These are phyloP conservation scores for Blumeriella jaapii DNA, from an alignment of 2,329 filamentous ascomycete genomes.

Conservation along the genomic window DNA sequence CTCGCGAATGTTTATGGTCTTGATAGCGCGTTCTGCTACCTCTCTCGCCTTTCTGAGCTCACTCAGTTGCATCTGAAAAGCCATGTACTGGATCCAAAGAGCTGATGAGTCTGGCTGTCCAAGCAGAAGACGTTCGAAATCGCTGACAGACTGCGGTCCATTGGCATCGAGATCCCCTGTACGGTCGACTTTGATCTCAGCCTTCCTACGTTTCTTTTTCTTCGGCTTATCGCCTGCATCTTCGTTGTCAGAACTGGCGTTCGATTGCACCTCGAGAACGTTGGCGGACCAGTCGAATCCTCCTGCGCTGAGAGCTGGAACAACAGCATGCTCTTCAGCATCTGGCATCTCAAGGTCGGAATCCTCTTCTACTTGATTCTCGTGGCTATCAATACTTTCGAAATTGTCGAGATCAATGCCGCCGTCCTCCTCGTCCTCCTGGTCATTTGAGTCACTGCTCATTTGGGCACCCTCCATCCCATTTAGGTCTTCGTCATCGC, in stretches of 20 bases:
- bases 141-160: slow-evolving; percentile 78
- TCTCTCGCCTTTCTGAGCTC: slow-evolving; percentile 82
- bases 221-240: slow-evolving; percentile 35
- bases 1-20: slow-evolving; percentile 83
- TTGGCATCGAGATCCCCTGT: slow-evolving; percentile 86
- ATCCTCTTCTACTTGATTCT: slow-evolving; percentile 18
- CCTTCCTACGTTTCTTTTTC: slow-evolving; percentile 65
- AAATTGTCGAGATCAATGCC: slow-evolving; percentile 25
- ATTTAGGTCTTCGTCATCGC: slow-evolving; percentile 36
- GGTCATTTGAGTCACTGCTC: slow-evolving; percentile 36
- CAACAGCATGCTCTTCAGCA: slow-evolving; percentile 18
- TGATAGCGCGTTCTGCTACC: slow-evolving; percentile 80
- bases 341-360: slow-evolving; percentile 27
- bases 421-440: slow-evolving; percentile 29
- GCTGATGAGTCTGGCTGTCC: slow-evolving; percentile 87
- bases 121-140: slow-evolving; percentile 87
- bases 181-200: slow-evolving; percentile 71
- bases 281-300: slow-evolving; percentile 85
- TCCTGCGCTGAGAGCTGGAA: slow-evolving; percentile 52
- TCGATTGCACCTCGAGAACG: slow-evolving; percentile 38
- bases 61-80: slow-evolving; percentile 89
- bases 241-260: slow-evolving; percentile 35
- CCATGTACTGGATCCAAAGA: slow-evolving; percentile 96
- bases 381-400: slow-evolving; percentile 32
- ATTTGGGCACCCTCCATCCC: slow-evolving; percentile 33